phyloP scores from a whole-genome alignment of 2,329 filamentous ascomycete genomes.

The Graphium sp. region DNA sequence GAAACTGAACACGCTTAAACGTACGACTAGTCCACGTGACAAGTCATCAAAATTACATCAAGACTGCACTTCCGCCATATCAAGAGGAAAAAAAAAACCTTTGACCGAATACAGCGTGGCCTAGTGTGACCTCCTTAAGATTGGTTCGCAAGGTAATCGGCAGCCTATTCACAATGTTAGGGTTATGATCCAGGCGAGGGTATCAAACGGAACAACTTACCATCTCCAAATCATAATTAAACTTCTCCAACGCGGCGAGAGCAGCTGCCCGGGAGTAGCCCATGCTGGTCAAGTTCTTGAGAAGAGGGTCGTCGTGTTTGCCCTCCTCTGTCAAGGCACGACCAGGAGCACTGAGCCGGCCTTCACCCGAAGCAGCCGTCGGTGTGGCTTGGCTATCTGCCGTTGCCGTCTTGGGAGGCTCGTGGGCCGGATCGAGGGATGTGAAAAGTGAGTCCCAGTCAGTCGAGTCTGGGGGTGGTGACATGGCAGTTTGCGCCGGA shows the following conservation, averaged over 20 bases:
- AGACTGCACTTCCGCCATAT: no score
- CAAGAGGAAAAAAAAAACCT: no score
- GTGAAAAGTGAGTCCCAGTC: slow-evolving; percentile 96
- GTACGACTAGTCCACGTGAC: no score
- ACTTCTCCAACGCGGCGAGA: slow-evolving; percentile 73
- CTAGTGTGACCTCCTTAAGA: slow-evolving; percentile 20
- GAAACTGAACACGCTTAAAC: no score
- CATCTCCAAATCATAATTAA: slow-evolving; percentile 90
- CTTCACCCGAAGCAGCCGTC: slow-evolving; percentile 1
- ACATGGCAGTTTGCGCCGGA: slow-evolving; percentile 17
- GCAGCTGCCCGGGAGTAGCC: slow-evolving; percentile 64
- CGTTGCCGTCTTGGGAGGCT: slow-evolving; percentile 12
- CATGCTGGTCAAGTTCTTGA: slow-evolving; percentile 82
- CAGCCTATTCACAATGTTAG: slow-evolving; percentile 18
- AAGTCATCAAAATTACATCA: no score
- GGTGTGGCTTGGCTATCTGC: slow-evolving; percentile 3
- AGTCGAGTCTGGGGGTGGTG: slow-evolving; percentile 33
- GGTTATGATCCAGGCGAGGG: no score
- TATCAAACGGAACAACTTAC: slow-evolving; percentile 39
- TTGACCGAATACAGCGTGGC: no score
- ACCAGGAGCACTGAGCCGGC: slow-evolving; percentile 21
- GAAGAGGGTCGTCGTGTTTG: slow-evolving; percentile 77
- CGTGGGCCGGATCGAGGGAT: slow-evolving; percentile 44
- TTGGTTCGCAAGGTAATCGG: slow-evolving; percentile 37
- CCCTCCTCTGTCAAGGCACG: slow-evolving; percentile 57